phyloP scores from a whole-genome alignment of 257 asterid species.

The Nicotiana paniculata region DNA sequence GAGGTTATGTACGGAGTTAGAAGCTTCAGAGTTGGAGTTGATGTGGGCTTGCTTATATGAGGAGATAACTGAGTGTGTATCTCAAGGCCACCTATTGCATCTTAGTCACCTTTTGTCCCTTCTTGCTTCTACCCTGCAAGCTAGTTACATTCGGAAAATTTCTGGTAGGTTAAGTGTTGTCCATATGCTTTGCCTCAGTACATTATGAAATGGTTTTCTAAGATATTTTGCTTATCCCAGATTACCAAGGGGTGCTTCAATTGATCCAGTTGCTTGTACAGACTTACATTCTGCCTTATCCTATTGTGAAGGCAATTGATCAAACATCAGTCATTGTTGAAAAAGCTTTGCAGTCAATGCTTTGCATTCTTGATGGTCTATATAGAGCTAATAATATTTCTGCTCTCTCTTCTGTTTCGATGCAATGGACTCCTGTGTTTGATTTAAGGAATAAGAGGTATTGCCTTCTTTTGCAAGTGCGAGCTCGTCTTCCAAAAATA shows the following conservation, averaged over 20 bases:
- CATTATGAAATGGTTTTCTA: constrained; percentile 12
- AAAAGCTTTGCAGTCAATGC: constrained; percentile 49
- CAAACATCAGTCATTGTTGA: constrained; percentile 38
- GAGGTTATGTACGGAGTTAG: constrained; percentile 56
- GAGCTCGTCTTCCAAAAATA: background rate
- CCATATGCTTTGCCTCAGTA: background rate
- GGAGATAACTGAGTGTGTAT: constrained; percentile 40
- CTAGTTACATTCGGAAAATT: constrained; percentile 37
- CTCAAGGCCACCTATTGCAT: constrained; percentile 33
- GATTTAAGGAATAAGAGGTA: constrained; percentile 59
- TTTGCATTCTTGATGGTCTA: constrained; percentile 62
- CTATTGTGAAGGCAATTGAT: constrained; percentile 25
- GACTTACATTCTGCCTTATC: constrained; percentile 38
- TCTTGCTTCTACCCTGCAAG: constrained; percentile 51
- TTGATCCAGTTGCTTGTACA: constrained; percentile 50
- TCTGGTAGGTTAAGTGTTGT: constrained; percentile 39
- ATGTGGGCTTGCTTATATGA: constrained; percentile 49
- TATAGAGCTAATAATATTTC: constrained; percentile 33
- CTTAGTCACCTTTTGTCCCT: constrained; percentile 53
- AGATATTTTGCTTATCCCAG: constrained; percentile 30
- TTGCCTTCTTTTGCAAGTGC: constrained; percentile 12
- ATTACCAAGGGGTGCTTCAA: constrained; percentile 40
- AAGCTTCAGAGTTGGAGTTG: constrained; percentile 36
- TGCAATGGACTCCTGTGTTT: constrained; percentile 62
- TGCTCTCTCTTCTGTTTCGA: constrained; percentile 30